phyloP scores from a whole-genome alignment of 768 basidiomycete genomes.

The Gyrodon lividus region DNA sequence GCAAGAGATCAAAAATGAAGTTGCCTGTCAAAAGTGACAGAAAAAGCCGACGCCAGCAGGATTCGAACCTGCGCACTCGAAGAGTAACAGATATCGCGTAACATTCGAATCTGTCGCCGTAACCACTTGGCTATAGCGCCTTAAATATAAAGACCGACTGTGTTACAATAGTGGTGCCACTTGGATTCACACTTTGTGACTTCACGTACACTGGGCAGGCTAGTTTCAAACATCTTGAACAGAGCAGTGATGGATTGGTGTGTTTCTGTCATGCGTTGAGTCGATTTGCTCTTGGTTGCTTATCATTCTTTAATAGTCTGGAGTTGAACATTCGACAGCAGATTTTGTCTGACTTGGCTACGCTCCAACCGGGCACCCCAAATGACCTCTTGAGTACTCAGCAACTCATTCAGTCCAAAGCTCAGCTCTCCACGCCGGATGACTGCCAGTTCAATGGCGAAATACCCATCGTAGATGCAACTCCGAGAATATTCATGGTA shows the following conservation, averaged over 20 bases:
- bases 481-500: constrained; percentile 56
- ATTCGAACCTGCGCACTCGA: constrained; percentile 42
- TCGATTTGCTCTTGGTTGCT: neutral
- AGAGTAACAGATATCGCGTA: constrained; percentile 36
- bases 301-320: constrained; percentile 42
- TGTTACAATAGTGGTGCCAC: too few relatives aligned
- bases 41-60: constrained; percentile 39
- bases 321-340: constrained; percentile 78
- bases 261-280: constrained; percentile 14
- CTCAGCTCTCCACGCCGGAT: constrained; percentile 41
- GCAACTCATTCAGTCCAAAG: constrained; percentile 60
- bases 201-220: too few relatives aligned
- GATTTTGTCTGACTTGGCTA: constrained; percentile 73
- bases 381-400: constrained; percentile 49
- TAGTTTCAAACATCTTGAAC: neutral
- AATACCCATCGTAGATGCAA: constrained; percentile 22
- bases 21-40: neutral
- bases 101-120: constrained; percentile 70
- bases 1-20: too few relatives aligned
- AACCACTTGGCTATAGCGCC: constrained; percentile 75
- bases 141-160: neutral
- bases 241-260: constrained; percentile 48
- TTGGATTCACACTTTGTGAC: too few relatives aligned
- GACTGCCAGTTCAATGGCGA: constrained; percentile 12
- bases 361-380: constrained; percentile 47